A percentile compares a stretch with the other conserved stretches of the same genome.
Evolutionary conservation across 495 filamentous ascomycete genomes (phyloP).

Genomic region (Talaromyces adpressus): DNA sequence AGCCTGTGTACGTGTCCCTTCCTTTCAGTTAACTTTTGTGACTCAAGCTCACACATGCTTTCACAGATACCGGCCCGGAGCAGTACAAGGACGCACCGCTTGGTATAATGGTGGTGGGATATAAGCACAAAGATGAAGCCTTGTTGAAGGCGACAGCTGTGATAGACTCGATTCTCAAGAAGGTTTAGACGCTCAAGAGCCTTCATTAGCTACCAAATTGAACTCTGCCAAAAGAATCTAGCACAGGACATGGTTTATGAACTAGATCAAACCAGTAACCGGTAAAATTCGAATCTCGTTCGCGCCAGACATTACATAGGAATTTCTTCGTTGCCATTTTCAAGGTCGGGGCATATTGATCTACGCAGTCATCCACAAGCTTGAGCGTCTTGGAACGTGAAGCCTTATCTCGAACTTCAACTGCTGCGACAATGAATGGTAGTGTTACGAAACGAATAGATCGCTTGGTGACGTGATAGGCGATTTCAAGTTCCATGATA

Average conservation of each 20-base stretch:
- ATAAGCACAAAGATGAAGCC: background rate
- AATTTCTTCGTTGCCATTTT: background rate
- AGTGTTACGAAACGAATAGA: background rate
- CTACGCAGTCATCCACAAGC: slow-evolving; percentile 2
- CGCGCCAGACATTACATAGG: background rate
- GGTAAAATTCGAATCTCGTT: background rate
- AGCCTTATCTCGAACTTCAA: slow-evolving; percentile 3
- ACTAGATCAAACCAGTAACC: slow-evolving; percentile 6
- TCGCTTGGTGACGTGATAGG: background rate
- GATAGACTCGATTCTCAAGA: background rate
- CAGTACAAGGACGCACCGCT: slow-evolving; percentile 7
- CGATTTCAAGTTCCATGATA: background rate
- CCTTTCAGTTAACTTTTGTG: background rate
- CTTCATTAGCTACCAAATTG: background rate
- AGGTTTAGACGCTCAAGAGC: background rate
- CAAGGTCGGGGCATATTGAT: background rate
- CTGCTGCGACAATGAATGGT: background rate
- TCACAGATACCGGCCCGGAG: slow-evolving; percentile 9
- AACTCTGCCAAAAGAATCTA: slow-evolving; percentile 1
- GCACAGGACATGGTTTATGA: slow-evolving; percentile 6
- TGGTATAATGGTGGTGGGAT: background rate
- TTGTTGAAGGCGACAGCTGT: background rate
- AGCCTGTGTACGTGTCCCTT: background rate
- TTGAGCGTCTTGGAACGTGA: background rate
- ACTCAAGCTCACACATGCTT: background rate